Base-by-base conservation (phyloP, 495 filamentous ascomycete species). In the Lineolata rhizophorae region DNA sequence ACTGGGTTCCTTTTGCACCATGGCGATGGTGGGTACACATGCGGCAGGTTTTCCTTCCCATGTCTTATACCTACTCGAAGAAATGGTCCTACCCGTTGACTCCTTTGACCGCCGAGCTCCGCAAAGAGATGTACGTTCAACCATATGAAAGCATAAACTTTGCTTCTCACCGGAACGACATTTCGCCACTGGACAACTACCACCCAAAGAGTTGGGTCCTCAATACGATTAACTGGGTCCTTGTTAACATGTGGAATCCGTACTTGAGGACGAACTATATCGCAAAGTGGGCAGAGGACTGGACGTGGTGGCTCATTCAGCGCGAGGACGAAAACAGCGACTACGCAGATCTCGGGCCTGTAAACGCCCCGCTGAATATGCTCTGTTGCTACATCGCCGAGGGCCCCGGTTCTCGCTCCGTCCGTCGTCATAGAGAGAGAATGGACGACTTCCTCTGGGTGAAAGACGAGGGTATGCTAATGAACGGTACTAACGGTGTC, bases 1-100 rank as follows among this genome's bases (percentile, higher is more conserved):
- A 95, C 50, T 95, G 87, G 85, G 68, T 84, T 10, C 90, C 87
- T 1, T 65, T 95, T 41, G 73, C 80, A 6, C 87, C 90, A 0
- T 95, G 90, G 87, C 62, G 82, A 29, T 97, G 87, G 87, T 97
- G 87, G 87, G 81, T 92, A 39, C 87, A 97, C 39, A 92, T 92
- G 52, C 80, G 87, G 11, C 69, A 75, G 49, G 85, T 97, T 19
- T 93, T 83, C 50, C 52, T 93, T 21, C 76, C 85, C 6, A 92
- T 95, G 80, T 71, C 75, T 9, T 95, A 73, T 43, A 58, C 94
- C 24, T 93, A 73, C 57, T 85, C 80, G 4, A 74, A 72, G 54
- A 64, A 62, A 27, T 90, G 72, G 62, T 61, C 63, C 8, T 69
- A 67, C 35, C 76, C 78, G 12, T 57, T 72, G 32, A 78, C 73